These are phyloP conservation scores for Otatea glauca DNA, from an alignment of 176 grass and related monocot genomes.

Conservation along the genomic window DNA sequence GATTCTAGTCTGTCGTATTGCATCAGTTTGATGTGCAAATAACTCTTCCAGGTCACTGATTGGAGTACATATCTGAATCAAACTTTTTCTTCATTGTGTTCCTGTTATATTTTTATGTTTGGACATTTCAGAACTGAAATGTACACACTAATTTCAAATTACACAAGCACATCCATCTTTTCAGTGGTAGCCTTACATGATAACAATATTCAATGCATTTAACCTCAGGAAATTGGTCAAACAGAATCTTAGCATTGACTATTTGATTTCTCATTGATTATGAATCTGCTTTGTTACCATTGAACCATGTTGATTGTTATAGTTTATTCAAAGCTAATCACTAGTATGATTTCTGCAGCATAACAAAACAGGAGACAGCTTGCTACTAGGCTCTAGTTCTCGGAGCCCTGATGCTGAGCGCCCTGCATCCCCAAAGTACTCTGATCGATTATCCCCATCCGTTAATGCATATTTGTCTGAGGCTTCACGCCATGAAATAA, in stretches of 20 bases:
- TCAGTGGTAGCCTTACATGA: slow-evolving; percentile 10
- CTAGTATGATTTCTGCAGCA: slow-evolving; percentile 62
- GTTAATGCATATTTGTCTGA: slow-evolving; percentile 93
- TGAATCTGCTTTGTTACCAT: slow-evolving; percentile 30
- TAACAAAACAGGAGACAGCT: slow-evolving; percentile 82
- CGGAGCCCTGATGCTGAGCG: slow-evolving; percentile 88
- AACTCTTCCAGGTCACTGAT: slow-evolving; percentile 5
- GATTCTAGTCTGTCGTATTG: background rate
- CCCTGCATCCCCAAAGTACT: slow-evolving; percentile 90
- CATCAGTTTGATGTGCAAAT: background rate
- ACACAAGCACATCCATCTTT: slow-evolving; percentile 3
- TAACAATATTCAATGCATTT: slow-evolving; percentile 33
- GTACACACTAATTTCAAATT: slow-evolving; percentile 30
- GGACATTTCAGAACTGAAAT: background rate
- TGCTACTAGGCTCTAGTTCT: slow-evolving; percentile 87
- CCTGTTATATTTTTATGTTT: slow-evolving; percentile 25
- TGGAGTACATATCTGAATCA: slow-evolving; percentile 25
- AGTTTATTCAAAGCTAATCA: slow-evolving; percentile 39
- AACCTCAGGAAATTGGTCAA: background rate
- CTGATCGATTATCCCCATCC: slow-evolving; percentile 89
- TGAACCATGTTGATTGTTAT: background rate
- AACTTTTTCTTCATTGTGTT: slow-evolving; percentile 5
- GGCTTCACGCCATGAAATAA: slow-evolving; percentile 97
- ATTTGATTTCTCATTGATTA: slow-evolving; percentile 2
- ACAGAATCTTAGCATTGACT: background rate